Evolutionary conservation across 768 basidiomycete species (phyloP), one percentile per base, ranked within the genome.

Genomic region (Amanita inopinata): DNA sequence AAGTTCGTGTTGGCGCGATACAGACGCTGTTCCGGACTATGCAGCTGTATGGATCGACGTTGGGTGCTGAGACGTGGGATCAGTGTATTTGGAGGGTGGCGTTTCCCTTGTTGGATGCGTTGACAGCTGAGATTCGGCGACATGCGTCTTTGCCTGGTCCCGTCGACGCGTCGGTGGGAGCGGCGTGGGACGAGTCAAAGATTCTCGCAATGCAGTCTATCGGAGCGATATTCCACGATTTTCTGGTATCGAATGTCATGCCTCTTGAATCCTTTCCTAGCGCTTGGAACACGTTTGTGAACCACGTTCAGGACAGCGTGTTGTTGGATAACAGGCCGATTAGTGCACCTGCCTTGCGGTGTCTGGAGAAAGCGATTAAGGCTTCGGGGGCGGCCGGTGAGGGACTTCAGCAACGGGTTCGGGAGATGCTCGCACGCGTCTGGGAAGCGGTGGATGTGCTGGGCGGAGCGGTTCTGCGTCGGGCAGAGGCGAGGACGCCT

Each of bases 21-120:
- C 92, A 96, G 60, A 97, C 93, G 1, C 58, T 99, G 40, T 98
- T 96, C 63, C 74, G 93, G 36, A 88, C 90, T 2, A 76, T 97
- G 65, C 90, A 94, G 59, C 69, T 97, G 7, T 97, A 99, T 55
- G 94, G 94, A 2, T 78, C 80, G 5, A 88, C 83, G 0, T 66
- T 99, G 38, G 85, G 81, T 53, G 56, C 73, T 28, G 80, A 80
- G 4, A 86, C 84, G 0, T 99, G 94, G 94, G 78, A 84, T 31
- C 78, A 87, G 40, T 90, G 90, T 46, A 69, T 94, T n/a, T 91
- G 88, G 83, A 80, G 82, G 56, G 74, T 97, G 44, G 78, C 87
- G 9, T 89, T 94, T 61, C 91, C 91, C 5, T 66, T 98, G 3
- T 61, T 96, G 46, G 83, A 88, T 37, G 67, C 80, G 15, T 69